Evolutionary conservation across 148 eudicot genomes (phyloP).

Genomic region (Rhododendron ovatum): DNA sequence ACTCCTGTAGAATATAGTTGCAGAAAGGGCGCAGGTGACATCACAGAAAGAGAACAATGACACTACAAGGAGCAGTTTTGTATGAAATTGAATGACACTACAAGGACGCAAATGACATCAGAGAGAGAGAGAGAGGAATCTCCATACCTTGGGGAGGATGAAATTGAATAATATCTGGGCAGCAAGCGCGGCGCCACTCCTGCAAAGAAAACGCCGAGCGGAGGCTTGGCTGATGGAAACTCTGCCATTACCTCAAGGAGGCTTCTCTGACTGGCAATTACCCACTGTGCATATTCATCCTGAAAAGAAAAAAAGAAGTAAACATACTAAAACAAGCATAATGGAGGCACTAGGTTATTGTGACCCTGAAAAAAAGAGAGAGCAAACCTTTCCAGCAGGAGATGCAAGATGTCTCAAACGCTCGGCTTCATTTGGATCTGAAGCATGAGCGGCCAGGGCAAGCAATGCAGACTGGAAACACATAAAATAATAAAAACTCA

Average conservation of each 20-base stretch:
- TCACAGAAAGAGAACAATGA: background rate
- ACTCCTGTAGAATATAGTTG: background rate
- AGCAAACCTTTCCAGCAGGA: slow-evolving; percentile 85
- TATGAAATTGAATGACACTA: background rate
- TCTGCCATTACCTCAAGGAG: slow-evolving; percentile 90
- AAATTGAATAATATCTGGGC: slow-evolving; percentile 95
- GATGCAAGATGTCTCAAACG: slow-evolving; percentile 81
- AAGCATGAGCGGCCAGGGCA: slow-evolving; percentile 89
- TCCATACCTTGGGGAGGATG: slow-evolving; percentile 79
- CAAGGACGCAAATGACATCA: no score
- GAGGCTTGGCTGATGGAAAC: slow-evolving; percentile 89
- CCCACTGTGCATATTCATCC: slow-evolving; percentile 93
- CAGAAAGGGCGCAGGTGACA: background rate
- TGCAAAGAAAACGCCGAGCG: slow-evolving; percentile 98
- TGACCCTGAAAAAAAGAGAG: background rate
- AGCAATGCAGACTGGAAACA: slow-evolving; percentile 71
- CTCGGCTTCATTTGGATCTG: slow-evolving; percentile 87
- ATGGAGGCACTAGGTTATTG: background rate
- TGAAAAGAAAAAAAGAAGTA: slow-evolving; percentile 22
- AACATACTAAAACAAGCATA: background rate
- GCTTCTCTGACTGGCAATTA: slow-evolving; percentile 85
- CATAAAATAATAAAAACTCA: background rate
- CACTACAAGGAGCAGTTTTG: background rate
- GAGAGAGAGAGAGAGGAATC: background rate
- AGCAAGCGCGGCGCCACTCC: slow-evolving; percentile 83